Base-by-base conservation (phyloP, 2,329 filamentous ascomycete genomes). In the Epicoccum sorghinum region DNA sequence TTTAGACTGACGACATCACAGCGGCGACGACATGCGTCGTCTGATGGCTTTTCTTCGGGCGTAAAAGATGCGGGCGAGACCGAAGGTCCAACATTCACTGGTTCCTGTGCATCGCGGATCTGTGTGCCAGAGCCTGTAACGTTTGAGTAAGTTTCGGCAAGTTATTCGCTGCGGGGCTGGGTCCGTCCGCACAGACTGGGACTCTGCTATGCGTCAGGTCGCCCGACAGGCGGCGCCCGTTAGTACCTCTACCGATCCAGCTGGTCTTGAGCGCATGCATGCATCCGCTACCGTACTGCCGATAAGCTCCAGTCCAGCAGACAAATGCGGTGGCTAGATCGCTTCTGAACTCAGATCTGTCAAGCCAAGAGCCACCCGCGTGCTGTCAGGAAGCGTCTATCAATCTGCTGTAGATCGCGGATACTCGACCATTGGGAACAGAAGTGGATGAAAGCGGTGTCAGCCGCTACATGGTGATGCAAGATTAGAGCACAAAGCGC, bases 161-260 rank as follows among this genome's bases (percentile, higher is more conserved):
- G 38, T 53, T 49, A 60, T 62, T 60, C 56, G 59, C 47, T 59
- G 41, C 59, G 61, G 61, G 49, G 47, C 44, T 22, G 4, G n/a
- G 48, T 56, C 61, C 61, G 61, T 41, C 51, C 42, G 51, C 45
- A 52, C 35, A 52, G 42, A 64, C 56, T 62, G 59, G 59, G 24
- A 46, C 42, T 22, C 32, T 51, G 43, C 33, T 44, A 44, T 53
- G 47, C 55, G 32, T 57, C 43, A 54, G 43, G 42, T 42, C 43
- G 48, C 40, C 49, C 55, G 52, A 53, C 37, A 50, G 46, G 46
- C 46, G 46, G 43, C 43, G 38, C 46, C 46, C 46, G 37, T 42
- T 40, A 25, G 36, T 27, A 27, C 18, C 18, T 18, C 18, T 32
- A 46, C 40, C 29, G 41, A 46, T 42, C 18, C 23, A 25, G 32